phyloP scores from a whole-genome alignment of 1,284 basidiomycete genomes.

The Schizopora paradoxa region DNA sequence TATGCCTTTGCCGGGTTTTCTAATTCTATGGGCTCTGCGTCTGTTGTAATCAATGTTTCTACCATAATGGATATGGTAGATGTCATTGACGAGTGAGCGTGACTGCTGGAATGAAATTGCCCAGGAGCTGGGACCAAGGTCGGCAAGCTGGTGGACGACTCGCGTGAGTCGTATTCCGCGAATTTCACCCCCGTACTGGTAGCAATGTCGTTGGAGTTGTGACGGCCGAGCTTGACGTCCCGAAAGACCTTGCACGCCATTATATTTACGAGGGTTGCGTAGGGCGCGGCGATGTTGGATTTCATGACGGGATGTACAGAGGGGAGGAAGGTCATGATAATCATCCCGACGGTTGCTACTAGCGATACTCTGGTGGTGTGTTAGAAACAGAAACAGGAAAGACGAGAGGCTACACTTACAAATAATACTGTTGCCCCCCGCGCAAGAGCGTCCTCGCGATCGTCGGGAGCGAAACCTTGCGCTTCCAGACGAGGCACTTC shows the following conservation, averaged over 20 bases:
- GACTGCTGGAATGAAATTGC: no score
- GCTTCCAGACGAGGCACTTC: conserved; percentile 6
- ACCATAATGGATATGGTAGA: no score
- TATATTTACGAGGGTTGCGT: conserved; percentile 5
- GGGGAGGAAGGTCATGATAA: conserved; percentile 7
- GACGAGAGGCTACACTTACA: conserved; percentile 4
- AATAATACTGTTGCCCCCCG: conserved; percentile 12
- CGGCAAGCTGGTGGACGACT: no score
- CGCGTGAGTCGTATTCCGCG: no score
- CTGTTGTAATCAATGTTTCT: no score
- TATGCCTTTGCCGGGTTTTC: no score
- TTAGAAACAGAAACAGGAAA: background rate
- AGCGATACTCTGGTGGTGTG: conserved; percentile 4
- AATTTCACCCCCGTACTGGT: no score
- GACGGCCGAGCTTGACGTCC: conserved; percentile 11
- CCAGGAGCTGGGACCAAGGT: no score
- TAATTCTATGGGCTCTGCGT: no score
- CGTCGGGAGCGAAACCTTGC: conserved; percentile 1
- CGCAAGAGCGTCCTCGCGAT: conserved; percentile 5
- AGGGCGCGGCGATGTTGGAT: conserved; percentile 9
- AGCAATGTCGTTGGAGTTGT: background rate
- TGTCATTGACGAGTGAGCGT: no score
- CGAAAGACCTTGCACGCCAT: conserved; percentile 10
- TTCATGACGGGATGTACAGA: conserved; percentile 6
- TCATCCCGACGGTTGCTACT: conserved; percentile 7